A percentile compares a stretch with the other conserved stretches of the same genome.
phyloP scores from a whole-genome alignment of 208 protist species.

The Leishmania tropica region DNA sequence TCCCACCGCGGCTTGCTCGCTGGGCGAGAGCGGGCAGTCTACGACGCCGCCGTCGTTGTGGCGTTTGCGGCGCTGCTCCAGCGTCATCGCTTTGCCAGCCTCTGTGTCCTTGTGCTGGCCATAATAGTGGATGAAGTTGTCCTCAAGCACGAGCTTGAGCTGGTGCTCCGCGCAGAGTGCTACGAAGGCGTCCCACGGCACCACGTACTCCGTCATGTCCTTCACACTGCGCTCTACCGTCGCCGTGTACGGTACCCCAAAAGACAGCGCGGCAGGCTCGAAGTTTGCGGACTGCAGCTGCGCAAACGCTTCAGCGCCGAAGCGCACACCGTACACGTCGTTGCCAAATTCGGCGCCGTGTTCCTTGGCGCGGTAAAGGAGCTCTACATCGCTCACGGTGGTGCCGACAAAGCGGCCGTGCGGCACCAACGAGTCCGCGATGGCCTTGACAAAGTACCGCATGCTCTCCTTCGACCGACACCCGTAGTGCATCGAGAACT shows the following conservation, averaged over 20 bases:
- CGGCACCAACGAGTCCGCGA: conserved; percentile 41
- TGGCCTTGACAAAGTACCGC: conserved; percentile 46
- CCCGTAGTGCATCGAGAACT: conserved; percentile 89
- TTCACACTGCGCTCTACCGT: conserved; percentile 70
- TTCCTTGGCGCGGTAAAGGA: conserved; percentile 39
- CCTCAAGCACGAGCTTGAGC: conserved; percentile 44
- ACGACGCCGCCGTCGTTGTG: conserved; percentile 25
- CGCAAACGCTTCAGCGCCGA: conserved; percentile 34
- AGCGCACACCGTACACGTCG: conserved; percentile 49
- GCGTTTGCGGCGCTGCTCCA: conserved; percentile 23
- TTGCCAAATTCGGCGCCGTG: conserved; percentile 52
- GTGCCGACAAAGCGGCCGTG: conserved; percentile 79
- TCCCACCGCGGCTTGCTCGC: conserved; percentile 47
- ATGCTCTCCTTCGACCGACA: conserved; percentile 46
- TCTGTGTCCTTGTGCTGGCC: conserved; percentile 41
- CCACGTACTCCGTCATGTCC: conserved; percentile 70
- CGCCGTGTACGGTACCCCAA: conserved; percentile 63
- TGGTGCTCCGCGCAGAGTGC: conserved; percentile 39
- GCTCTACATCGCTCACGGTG: conserved; percentile 61
- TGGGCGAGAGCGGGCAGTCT: conserved; percentile 30
- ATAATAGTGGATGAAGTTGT: conserved; percentile 53
- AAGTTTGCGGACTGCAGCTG: conserved; percentile 19
- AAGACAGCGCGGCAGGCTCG: conserved; percentile 19
- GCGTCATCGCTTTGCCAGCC: conserved; percentile 35
- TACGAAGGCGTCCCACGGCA: conserved; percentile 69